These are phyloP conservation scores for Saccharomycopsis synnaedendra DNA, from an alignment of 805 yeast genomes.

Conservation along the genomic window DNA sequence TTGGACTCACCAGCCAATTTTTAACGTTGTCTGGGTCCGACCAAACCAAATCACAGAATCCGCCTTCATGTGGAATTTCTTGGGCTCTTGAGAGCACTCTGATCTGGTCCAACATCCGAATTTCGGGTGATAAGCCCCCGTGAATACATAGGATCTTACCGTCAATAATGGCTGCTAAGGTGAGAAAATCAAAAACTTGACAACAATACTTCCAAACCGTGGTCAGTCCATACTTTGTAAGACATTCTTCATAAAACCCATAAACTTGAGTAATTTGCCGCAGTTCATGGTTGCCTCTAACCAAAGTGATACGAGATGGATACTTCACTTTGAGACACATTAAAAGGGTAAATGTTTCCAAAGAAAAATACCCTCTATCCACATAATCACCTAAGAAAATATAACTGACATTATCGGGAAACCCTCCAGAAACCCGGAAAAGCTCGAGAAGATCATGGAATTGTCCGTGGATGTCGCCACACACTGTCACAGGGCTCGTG, in stretches of 20 bases:
- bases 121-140: constrained; percentile 96
- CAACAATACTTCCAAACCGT: constrained; percentile 96
- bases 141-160: constrained; percentile 92
- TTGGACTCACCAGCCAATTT: constrained; percentile 95
- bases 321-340: constrained; percentile 89
- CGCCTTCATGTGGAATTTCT: constrained; percentile 98
- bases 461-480: constrained; percentile 98
- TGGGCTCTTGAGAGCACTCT: constrained; percentile 91
- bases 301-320: constrained; percentile 78
- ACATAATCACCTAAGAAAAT: constrained; percentile 93
- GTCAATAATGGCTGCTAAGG: constrained; percentile 92
- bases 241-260: constrained; percentile 94
- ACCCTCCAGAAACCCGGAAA: constrained; percentile 85
- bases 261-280: constrained; percentile 98
- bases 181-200: constrained; percentile 88
- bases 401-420: constrained; percentile 74
- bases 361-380: constrained; percentile 92
- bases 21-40: constrained; percentile 96
- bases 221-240: constrained; percentile 85
- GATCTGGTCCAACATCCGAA: constrained; percentile 93
- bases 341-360: constrained; percentile 86
- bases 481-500: constrained; percentile 84
- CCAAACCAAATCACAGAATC: constrained; percentile 96
- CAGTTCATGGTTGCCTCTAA: constrained; percentile 95
- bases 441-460: constrained; percentile 89